phyloP scores from a whole-genome alignment of 768 basidiomycete genomes.

The Crassisporium funariophilum region DNA sequence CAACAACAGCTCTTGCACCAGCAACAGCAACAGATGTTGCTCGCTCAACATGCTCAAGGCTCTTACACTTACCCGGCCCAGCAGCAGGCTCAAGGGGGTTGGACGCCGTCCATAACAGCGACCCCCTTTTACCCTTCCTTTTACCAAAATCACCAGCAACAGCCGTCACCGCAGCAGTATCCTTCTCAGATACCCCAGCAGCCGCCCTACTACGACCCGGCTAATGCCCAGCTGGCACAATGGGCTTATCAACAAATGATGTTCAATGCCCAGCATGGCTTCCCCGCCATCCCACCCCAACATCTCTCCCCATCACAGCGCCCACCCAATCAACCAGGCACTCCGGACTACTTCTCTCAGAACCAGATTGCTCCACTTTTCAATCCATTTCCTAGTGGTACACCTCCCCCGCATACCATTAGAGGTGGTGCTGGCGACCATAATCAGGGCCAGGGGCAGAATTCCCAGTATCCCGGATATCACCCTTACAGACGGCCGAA shows the following conservation, averaged over 20 bases:
- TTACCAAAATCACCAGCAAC: slow-evolving; percentile 70
- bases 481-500: slow-evolving; percentile 82
- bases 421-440: slow-evolving; percentile 33
- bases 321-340: slow-evolving; percentile 33
- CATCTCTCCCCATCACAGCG: slow-evolving; percentile 41
- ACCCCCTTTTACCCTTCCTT: slow-evolving; percentile 79
- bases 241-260: slow-evolving; percentile 95
- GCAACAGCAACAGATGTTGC: slow-evolving; percentile 13
- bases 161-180: slow-evolving; percentile 43
- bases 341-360: slow-evolving; percentile 60
- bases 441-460: slow-evolving; percentile 41
- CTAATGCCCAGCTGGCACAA: slow-evolving; percentile 75
- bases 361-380: slow-evolving; percentile 51
- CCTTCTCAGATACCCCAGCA: slow-evolving; percentile 57
- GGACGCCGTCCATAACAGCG: slow-evolving; percentile 67
- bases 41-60: slow-evolving; percentile 32
- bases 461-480: slow-evolving; percentile 57
- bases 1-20: slow-evolving; percentile 19
- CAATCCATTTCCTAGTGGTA: slow-evolving; percentile 69
- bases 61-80: slow-evolving; percentile 70
- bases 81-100: slow-evolving; percentile 68
- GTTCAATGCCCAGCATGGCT: slow-evolving; percentile 67
- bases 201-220: slow-evolving; percentile 72
- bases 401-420: slow-evolving; percentile 66
- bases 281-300: slow-evolving; percentile 46